These are phyloP conservation scores for Stenocarpella maydis DNA, from an alignment of 2,329 filamentous ascomycete genomes.

Conservation along the genomic window DNA sequence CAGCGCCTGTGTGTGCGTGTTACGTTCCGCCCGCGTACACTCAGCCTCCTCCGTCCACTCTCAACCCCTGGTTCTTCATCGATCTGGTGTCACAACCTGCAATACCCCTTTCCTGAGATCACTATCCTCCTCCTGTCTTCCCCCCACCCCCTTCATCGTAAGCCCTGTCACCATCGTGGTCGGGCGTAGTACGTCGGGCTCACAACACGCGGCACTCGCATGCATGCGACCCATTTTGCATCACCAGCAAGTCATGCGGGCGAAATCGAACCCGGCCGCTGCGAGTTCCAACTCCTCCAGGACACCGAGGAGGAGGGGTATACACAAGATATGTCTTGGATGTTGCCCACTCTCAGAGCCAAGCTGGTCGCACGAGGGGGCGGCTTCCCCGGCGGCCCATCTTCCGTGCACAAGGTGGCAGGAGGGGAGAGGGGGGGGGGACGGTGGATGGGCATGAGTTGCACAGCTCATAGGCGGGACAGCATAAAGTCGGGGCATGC, in stretches of 20 bases:
- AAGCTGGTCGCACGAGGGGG: conserved; percentile 19
- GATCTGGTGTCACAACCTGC: conserved; percentile 34
- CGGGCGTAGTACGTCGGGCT: background rate
- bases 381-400: conserved; percentile 5
- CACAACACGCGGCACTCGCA: background rate
- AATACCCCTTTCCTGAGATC: conserved; percentile 17
- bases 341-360: background rate
- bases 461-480: background rate
- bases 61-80: background rate
- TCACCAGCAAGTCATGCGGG: conserved; percentile 15
- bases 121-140: background rate
- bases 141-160: background rate
- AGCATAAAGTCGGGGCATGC: conserved; percentile 2
- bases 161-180: background rate
- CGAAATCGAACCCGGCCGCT: conserved; percentile 22
- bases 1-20: background rate
- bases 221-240: background rate
- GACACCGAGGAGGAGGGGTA: conserved; percentile 17
- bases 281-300: conserved; percentile 12
- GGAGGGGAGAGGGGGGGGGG: background rate
- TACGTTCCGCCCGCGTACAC: conserved; percentile 11
- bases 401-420: background rate
- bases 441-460: background rate
- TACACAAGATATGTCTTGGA: background rate
- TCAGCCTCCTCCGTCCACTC: conserved; percentile 13